These are phyloP conservation scores for Ottelia alismoides DNA, from an alignment of 106 monocot genomes.

Conservation along the genomic window DNA sequence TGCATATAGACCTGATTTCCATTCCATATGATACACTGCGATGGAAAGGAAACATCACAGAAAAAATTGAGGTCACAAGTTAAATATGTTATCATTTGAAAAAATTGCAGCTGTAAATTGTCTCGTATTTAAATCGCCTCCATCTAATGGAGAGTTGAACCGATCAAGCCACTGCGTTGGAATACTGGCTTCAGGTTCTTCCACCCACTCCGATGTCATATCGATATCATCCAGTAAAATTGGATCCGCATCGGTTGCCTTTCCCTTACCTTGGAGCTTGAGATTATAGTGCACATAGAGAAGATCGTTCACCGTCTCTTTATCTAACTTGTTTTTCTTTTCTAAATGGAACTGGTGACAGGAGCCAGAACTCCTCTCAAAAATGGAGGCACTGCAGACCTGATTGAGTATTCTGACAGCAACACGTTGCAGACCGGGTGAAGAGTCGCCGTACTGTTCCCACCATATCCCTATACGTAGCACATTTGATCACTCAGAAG, in stretches of 20 bases:
- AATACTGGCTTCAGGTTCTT: conserved; percentile 45
- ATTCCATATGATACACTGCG: too few relatives aligned
- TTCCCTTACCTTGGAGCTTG: conserved; percentile 47
- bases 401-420: conserved; percentile 82
- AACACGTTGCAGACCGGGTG: conserved; percentile 61
- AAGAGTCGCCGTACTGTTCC: conserved; percentile 95
- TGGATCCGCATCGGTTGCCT: conserved; percentile 37
- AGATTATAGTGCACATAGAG: conserved; percentile 88
- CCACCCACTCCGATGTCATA: conserved; percentile 92
- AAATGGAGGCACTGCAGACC: conserved; percentile 61
- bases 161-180: conserved; percentile 73
- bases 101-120: conserved; percentile 64
- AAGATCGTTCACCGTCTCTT: conserved; percentile 59
- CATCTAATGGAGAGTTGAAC: conserved; percentile 63
- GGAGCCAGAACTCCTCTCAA: conserved; percentile 50
- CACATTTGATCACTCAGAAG: background rate
- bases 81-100: too few relatives aligned
- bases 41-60: too few relatives aligned
- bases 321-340: conserved; percentile 74
- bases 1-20: too few relatives aligned
- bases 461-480: conserved; percentile 78
- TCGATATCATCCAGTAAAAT: conserved; percentile 68
- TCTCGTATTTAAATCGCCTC: conserved; percentile 66
- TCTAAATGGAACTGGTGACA: conserved; percentile 61
- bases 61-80: too few relatives aligned